Evolutionary conservation across 306 rosid genomes (phyloP), one percentile per base, ranked within the genome.

Genomic region (Casuarina cunninghamiana): DNA sequence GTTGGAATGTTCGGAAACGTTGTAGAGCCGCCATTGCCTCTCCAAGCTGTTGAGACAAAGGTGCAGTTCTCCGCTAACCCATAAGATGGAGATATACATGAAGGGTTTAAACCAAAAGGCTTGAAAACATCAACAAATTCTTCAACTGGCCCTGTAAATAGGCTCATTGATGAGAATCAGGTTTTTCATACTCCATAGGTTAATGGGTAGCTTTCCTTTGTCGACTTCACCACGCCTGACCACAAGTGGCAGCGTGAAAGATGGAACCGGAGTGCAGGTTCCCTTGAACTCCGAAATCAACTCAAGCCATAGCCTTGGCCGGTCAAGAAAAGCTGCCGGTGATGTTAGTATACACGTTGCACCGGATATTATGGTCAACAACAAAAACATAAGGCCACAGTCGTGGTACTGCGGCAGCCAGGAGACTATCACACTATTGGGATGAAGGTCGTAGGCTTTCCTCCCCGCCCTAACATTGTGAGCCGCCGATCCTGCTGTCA

Each of bases 321-420:
- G 75, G 44, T 83, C 81, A 53, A 91, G 78, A 80, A 94, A 94
- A 0, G 86, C 69, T 0, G 44, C 2, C 4, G 98, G 97, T 0
- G 97, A 90, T 0, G 93, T 83, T 8, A 94, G 82, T 32, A 90
- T 83, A 45, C 90, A 86, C 0, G 97, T 91, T 1, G 96, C 90
- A 0, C 96, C 98, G 0, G 88, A 87, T 3, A 91, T 89, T 57
- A 94, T 57, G 46, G 93, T 94, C 1, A 91, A 68, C 17, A 91
- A 65, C 69, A 91, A 81, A 85, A 94, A 94, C 97, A 91, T 84
- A 32, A 91, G 96, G 54, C 98, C 98, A 8, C 93, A 90, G 45
- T 91, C 97, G 58, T 91, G 97, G 76, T 89, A 90, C 53, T 94
- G 98, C 17, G 98, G 98, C 10, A 94, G 80, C 98, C 97, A 94